Conservation (phyloP, 495 filamentous ascomycete genomes). For the Lasiosphaeria miniovina region DNA sequence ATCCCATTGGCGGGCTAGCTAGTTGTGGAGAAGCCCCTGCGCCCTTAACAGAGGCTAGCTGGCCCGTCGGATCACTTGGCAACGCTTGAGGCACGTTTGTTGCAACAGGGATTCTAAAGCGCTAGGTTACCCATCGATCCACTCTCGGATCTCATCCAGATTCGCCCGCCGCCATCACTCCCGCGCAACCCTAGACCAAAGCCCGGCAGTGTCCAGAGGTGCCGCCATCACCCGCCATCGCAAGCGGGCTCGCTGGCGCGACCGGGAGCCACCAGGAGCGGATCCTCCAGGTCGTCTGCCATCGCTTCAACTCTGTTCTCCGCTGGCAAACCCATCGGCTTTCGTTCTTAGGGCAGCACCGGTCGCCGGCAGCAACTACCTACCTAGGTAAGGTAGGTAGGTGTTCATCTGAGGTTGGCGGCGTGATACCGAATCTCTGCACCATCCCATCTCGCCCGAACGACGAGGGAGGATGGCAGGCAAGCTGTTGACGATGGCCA, state of each 20-base stretch:
- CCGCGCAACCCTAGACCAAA: not conserved
- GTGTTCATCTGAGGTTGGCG: not conserved
- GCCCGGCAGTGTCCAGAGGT: constrained; percentile 13
- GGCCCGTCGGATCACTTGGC: constrained; percentile 14
- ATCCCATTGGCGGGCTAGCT: constrained; percentile 20
- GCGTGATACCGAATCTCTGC: not conserved
- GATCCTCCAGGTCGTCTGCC: too few relatives aligned
- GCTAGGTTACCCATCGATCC: not conserved
- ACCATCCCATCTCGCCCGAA: not conserved
- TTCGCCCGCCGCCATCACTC: not conserved
- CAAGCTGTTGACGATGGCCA: too few relatives aligned
- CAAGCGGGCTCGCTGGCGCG: not conserved
- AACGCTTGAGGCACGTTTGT: not conserved
- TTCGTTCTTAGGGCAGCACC: not conserved
- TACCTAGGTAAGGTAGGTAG: too few relatives aligned
- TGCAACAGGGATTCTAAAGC: constrained; percentile 10
- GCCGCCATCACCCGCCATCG: not conserved
- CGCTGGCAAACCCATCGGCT: too few relatives aligned
- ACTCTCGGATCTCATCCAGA: constrained; percentile 1
- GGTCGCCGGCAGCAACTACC: too few relatives aligned
- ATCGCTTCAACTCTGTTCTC: too few relatives aligned
- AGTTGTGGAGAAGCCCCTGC: not conserved
- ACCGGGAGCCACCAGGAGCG: not conserved
- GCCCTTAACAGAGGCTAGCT: not conserved
- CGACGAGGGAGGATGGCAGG: too few relatives aligned